A percentile compares a stretch with the other conserved stretches of the same genome.
Evolutionary conservation across 306 rosid species (phyloP).

Genomic region (Senna tora): DNA sequence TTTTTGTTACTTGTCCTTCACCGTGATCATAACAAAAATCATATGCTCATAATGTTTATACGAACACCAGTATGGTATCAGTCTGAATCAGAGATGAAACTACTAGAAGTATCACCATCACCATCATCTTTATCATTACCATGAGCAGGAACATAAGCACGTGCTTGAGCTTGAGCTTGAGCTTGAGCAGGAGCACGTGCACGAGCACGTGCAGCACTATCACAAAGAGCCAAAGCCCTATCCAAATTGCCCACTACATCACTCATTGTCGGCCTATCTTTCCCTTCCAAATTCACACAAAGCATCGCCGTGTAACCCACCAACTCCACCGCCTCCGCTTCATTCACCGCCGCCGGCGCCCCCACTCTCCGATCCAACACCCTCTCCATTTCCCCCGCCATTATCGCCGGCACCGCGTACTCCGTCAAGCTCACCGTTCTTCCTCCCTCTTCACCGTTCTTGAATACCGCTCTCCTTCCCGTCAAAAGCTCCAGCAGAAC

Average conservation of each 20-base stretch:
- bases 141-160: too few species aligned
- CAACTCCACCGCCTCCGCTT: slow-evolving; percentile 81
- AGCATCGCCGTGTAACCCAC: slow-evolving; percentile 76
- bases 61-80: too few species aligned
- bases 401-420: slow-evolving; percentile 74
- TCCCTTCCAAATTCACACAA: slow-evolving; percentile 92
- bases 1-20: too few species aligned
- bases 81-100: too few species aligned
- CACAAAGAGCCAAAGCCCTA: slow-evolving; percentile 66
- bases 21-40: too few species aligned
- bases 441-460: slow-evolving; percentile 57
- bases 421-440: slow-evolving; percentile 77
- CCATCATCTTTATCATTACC: too few species aligned
- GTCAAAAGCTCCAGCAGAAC: slow-evolving; percentile 87
- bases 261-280: slow-evolving; percentile 85
- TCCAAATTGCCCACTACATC: slow-evolving; percentile 89
- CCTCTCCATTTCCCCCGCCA: slow-evolving; percentile 69
- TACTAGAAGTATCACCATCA: too few species aligned
- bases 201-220: slow-evolving; percentile 51
- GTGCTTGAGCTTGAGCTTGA: too few species aligned
- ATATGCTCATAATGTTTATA: too few species aligned
- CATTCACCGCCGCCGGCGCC: slow-evolving; percentile 55
- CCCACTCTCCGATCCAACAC: slow-evolving; percentile 77
- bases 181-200: too few species aligned
- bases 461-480: slow-evolving; percentile 88